These are phyloP conservation scores for Alternaria sp. DNA, from an alignment of 2,329 filamentous ascomycete genomes.

Conservation along the genomic window DNA sequence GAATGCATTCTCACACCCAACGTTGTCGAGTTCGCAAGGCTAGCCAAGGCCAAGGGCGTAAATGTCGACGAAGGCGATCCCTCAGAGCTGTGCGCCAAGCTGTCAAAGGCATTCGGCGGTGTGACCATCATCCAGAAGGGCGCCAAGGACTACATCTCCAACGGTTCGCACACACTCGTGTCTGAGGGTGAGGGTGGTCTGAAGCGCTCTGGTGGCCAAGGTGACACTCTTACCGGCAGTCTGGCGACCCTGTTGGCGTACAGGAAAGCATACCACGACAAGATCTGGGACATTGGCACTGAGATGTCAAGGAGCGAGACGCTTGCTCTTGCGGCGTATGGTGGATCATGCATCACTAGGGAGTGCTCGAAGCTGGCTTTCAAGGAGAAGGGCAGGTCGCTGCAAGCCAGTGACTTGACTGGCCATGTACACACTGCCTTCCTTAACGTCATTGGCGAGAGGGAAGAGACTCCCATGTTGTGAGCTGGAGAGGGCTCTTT, in stretches of 20 bases:
- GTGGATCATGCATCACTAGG: conserved; percentile 84
- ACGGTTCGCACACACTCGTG: conserved; percentile 75
- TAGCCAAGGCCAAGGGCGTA: conserved; percentile 78
- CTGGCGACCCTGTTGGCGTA: conserved; percentile 89
- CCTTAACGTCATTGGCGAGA: conserved; percentile 76
- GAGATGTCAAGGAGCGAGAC: conserved; percentile 64
- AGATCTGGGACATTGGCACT: conserved; percentile 71
- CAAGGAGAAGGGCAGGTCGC: conserved; percentile 78
- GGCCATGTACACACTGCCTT: conserved; percentile 88
- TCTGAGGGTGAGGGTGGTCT: conserved; percentile 80
- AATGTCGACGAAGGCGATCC: conserved; percentile 62
- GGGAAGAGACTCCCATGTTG: conserved; percentile 37
- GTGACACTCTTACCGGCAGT: conserved; percentile 90
- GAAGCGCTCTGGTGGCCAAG: conserved; percentile 93
- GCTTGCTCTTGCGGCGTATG: conserved; percentile 81
- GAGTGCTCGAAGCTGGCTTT: conserved; percentile 91
- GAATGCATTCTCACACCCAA: conserved; percentile 93
- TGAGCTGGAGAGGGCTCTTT: conserved; percentile 2
- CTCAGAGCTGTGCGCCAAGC: conserved; percentile 67
- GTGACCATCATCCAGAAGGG: conserved; percentile 95
- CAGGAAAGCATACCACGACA: conserved; percentile 84
- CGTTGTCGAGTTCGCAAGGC: conserved; percentile 84
- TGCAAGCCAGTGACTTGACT: conserved; percentile 93
- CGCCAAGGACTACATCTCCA: conserved; percentile 78
- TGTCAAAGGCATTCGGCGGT: conserved; percentile 80